Conservation (phyloP, 805 yeast genomes). For the Komagataella pseudopastoris region DNA sequence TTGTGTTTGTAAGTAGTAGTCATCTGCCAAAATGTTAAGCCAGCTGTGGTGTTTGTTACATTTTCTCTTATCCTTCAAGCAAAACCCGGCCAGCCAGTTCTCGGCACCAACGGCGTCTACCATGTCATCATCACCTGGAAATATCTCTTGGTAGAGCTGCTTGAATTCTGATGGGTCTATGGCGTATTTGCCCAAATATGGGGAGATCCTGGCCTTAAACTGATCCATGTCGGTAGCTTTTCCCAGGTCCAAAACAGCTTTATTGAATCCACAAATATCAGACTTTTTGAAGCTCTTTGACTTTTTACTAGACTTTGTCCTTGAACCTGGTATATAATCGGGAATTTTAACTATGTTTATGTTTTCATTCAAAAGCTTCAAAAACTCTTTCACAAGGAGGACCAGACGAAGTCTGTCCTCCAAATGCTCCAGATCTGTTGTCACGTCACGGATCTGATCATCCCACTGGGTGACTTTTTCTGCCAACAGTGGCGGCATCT, state of each 20-base stretch:
- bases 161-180: slow-evolving; percentile 4
- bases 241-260: slow-evolving; percentile 3
- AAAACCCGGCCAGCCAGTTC: slow-evolving; percentile 15
- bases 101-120: slow-evolving; percentile 7
- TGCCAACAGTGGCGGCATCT: not conserved
- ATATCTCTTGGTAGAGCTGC: slow-evolving; percentile 3
- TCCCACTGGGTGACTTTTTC: not conserved
- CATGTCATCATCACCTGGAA: slow-evolving; percentile 1
- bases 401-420: slow-evolving; percentile 1
- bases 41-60: slow-evolving; percentile 35
- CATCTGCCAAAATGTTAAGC: slow-evolving; percentile 18
- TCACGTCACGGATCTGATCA: slow-evolving; percentile 3
- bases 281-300: slow-evolving; percentile 1
- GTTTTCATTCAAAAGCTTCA: slow-evolving; percentile 11
- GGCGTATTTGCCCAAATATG: not conserved
- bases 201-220: not conserved
- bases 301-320: not conserved
- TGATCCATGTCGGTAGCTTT: not conserved
- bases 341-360: slow-evolving; percentile 3
- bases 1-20: slow-evolving; percentile 20
- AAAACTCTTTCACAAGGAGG: slow-evolving; percentile 6
- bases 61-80: slow-evolving; percentile 40
- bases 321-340: not conserved
- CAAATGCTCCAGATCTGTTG: not conserved
- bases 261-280: slow-evolving; percentile 43